Conservation (phyloP, 345 rosid species). For the Gossypium mustelinum region DNA sequence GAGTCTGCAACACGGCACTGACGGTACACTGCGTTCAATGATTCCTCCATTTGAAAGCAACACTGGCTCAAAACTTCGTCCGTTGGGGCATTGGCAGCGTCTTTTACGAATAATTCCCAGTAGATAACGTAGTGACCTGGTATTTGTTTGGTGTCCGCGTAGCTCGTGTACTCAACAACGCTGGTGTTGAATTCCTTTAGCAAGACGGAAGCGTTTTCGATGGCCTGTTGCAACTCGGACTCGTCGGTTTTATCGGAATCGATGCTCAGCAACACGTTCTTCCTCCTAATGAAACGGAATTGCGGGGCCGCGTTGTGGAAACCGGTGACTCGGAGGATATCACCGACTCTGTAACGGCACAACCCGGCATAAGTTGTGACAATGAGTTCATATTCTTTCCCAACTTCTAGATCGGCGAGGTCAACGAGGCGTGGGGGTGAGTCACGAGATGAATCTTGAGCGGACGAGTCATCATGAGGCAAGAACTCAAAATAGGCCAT, state of each 20-base stretch:
- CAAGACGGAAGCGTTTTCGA: slow-evolving; percentile 56
- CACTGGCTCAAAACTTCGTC: slow-evolving; percentile 49
- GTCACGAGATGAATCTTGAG: slow-evolving; percentile 20
- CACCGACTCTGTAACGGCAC: slow-evolving; percentile 80
- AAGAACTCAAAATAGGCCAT: slow-evolving; percentile 87
- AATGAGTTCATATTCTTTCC: slow-evolving; percentile 79
- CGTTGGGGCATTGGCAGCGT: slow-evolving; percentile 35
- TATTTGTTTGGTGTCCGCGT: slow-evolving; percentile 54
- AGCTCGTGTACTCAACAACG: slow-evolving; percentile 84
- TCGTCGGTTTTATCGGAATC: slow-evolving; percentile 92
- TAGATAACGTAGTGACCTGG: slow-evolving; percentile 90
- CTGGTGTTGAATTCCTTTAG: slow-evolving; percentile 47
- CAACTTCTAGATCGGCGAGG: slow-evolving; percentile 61
- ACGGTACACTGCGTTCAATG: slow-evolving; percentile 72
- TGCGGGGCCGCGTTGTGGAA: slow-evolving; percentile 79
- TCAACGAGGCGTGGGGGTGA: slow-evolving; percentile 51
- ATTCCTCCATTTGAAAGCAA: slow-evolving; percentile 75
- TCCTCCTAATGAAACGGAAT: slow-evolving; percentile 66
- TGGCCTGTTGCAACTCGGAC: slow-evolving; percentile 71
- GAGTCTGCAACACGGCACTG: slow-evolving; percentile 86
- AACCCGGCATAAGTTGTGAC: slow-evolving; percentile 79
- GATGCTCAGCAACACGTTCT: slow-evolving; percentile 80
- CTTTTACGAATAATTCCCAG: slow-evolving; percentile 66
- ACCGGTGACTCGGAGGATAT: slow-evolving; percentile 71
- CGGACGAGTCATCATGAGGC: slow-evolving; percentile 25